Conservation (phyloP, 2,329 filamentous ascomycete species). For the Fusarium robinianum region DNA sequence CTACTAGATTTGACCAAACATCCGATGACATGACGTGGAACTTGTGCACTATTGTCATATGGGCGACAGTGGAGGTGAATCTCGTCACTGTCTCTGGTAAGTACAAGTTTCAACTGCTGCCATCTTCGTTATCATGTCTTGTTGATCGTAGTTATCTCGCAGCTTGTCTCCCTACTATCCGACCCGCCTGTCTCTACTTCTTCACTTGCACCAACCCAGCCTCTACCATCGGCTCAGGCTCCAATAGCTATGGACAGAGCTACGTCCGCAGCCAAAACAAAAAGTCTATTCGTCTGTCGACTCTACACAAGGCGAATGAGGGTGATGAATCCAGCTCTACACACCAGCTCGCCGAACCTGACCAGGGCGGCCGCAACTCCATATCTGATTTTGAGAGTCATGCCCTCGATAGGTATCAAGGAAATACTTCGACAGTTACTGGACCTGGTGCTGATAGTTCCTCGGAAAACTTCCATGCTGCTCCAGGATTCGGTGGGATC, state of each 20-base stretch:
- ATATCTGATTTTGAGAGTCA: slow-evolving; percentile 29
- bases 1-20: slow-evolving; percentile 15
- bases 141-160: rapidly evolving
- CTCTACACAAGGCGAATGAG: slow-evolving; percentile 17
- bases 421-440: slow-evolving; percentile 20
- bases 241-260: slow-evolving; percentile 20
- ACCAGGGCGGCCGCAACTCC: slow-evolving; percentile 3
- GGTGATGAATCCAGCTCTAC: slow-evolving; percentile 31
- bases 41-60: slow-evolving; percentile 27
- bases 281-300: slow-evolving; percentile 27
- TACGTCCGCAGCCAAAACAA: slow-evolving; percentile 29
- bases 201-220: slow-evolving; percentile 20
- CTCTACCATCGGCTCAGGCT: slow-evolving; percentile 21
- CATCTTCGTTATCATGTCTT: neutral
- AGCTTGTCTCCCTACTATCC: slow-evolving; percentile 32
- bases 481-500: slow-evolving; percentile 17
- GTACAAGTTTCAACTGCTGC: rapidly evolving
- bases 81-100: slow-evolving; percentile 32
- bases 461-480: neutral
- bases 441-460: slow-evolving; percentile 5
- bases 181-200: slow-evolving; percentile 28
- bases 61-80: slow-evolving; percentile 34
- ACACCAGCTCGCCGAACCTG: slow-evolving; percentile 26
- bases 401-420: slow-evolving; percentile 22
- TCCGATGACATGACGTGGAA: slow-evolving; percentile 32